A percentile compares a stretch with the other conserved stretches of the same genome.
Conservation (phyloP, 805 yeast species). For the Candida palmyrensis region DNA sequence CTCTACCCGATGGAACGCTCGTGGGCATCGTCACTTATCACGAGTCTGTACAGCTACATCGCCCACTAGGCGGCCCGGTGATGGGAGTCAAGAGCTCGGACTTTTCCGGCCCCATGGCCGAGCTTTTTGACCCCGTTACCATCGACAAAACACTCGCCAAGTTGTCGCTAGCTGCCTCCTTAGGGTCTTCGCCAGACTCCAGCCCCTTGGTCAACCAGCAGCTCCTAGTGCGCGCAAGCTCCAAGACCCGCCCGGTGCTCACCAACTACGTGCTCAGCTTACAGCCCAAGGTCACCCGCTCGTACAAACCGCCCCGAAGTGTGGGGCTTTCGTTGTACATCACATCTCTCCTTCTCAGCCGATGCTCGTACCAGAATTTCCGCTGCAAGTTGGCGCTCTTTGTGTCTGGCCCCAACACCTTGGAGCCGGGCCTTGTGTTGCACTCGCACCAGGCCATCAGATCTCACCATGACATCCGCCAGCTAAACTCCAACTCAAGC, state of each 20-base stretch:
- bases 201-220: no score
- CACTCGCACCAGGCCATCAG: slow-evolving; percentile 18
- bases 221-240: no score
- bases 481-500: slow-evolving; percentile 20
- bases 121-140: no score
- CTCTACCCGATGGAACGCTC: slow-evolving; percentile 12
- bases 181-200: no score
- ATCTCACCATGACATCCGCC: slow-evolving; percentile 31
- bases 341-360: slow-evolving; percentile 16
- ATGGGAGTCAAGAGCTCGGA: no score
- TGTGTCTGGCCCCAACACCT: slow-evolving; percentile 35
- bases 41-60: slow-evolving; percentile 21
- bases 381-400: slow-evolving; percentile 26
- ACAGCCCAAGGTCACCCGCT: slow-evolving; percentile 18
- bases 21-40: slow-evolving; percentile 26
- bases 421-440: slow-evolving; percentile 31
- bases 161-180: no score
- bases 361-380: slow-evolving; percentile 14
- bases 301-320: slow-evolving; percentile 27
- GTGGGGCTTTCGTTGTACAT: slow-evolving; percentile 32
- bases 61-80: no score
- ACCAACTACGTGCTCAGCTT: slow-evolving; percentile 4
- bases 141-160: no score
- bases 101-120: no score
- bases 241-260: no score